Evolutionary conservation across 2,329 filamentous ascomycete genomes (phyloP).

Genomic region (Aspergillus latus): DNA sequence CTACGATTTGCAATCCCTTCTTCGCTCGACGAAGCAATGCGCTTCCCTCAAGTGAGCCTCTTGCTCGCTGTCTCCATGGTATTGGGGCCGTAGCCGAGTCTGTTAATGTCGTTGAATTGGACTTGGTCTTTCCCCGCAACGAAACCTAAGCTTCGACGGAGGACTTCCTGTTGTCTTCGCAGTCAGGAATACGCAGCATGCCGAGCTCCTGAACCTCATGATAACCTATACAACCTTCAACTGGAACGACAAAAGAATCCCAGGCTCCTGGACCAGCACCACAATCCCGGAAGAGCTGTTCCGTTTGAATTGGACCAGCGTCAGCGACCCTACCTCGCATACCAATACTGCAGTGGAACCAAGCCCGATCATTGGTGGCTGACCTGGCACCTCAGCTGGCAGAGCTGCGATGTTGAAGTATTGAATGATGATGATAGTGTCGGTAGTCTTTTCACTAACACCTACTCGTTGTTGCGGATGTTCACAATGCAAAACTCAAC

Average conservation of each 20-base stretch:
- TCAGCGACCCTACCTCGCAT: constrained; percentile 13
- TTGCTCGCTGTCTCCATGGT: too few relatives aligned
- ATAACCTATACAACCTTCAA: constrained; percentile 10
- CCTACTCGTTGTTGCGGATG: not conserved
- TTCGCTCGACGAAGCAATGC: too few relatives aligned
- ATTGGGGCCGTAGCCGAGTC: not conserved
- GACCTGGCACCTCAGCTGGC: constrained; percentile 10
- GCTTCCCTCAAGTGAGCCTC: too few relatives aligned
- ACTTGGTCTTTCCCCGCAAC: constrained; percentile 21
- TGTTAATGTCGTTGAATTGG: constrained; percentile 11
- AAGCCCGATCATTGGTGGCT: constrained; percentile 4
- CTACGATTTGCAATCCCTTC: too few relatives aligned
- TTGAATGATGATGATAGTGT: not conserved
- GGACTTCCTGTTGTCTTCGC: constrained; percentile 21
- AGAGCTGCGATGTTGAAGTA: constrained; percentile 15
- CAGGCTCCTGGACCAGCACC: not conserved
- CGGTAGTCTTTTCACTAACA: not conserved
- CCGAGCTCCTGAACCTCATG: constrained; percentile 11
- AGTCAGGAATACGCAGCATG: constrained; percentile 16
- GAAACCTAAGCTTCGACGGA: constrained; percentile 18
- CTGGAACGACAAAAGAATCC: not conserved
- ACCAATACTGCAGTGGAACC: not conserved
- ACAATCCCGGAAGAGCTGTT: constrained; percentile 2
- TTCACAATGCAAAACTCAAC: constrained; percentile 14
- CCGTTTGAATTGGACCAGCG: not conserved